Base-by-base conservation (phyloP, 108 stramenopile species). In the Cyclostephanos tholiformis region DNA sequence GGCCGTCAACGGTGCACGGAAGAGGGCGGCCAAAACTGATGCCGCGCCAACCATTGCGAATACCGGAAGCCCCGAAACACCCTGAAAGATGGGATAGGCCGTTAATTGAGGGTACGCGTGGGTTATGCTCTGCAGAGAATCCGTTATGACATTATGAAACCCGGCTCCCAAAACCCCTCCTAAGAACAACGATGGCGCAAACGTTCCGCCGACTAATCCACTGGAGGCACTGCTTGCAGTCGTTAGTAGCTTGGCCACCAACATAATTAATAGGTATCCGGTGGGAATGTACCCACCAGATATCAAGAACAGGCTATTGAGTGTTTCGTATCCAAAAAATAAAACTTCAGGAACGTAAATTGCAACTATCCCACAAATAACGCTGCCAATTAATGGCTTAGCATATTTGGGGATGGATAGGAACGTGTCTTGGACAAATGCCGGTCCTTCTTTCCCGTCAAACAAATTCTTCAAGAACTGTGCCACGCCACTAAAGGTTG, bases 11-110 rank as follows among this genome's bases (percentile, higher is more conserved):
- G 97, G 97, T 26, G 97, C 97, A 27, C 94, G 86, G 69, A 95
- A 96, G 46, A 97, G 51, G 19, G 94, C 90, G 11, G 95, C 91
- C 43, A 97, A 61, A 9, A 91, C 89, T 36, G 83, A 77, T 0
- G 95, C 97, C 12, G 95, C 95, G 49, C 97, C 97, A 1, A 97
- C 95, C 89, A 94, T 94, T 52, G 95, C 91, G 75, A 94, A 97
- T 9, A 93, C 95, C 48, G 95, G 94, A 16, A 95, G 71, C 38
- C 85, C 88, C 3, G 89, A 84, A 52, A 91, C 62, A 43, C 74
- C 81, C 55, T 75, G 64, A 4, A 74, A 52, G 36, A 74, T 50
- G 0, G 80, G 68, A 49, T 67, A 78, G 1, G 32, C 27, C 27
- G 63, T 32, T 23, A 80, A 52, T 10, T 82, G 76, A 39, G 80